Percentiles rank a stretch among this genome's conserved stretches.
Conservation (phyloP, 2,329 filamentous ascomycete genomes). For the Rutstroemia sp. region DNA sequence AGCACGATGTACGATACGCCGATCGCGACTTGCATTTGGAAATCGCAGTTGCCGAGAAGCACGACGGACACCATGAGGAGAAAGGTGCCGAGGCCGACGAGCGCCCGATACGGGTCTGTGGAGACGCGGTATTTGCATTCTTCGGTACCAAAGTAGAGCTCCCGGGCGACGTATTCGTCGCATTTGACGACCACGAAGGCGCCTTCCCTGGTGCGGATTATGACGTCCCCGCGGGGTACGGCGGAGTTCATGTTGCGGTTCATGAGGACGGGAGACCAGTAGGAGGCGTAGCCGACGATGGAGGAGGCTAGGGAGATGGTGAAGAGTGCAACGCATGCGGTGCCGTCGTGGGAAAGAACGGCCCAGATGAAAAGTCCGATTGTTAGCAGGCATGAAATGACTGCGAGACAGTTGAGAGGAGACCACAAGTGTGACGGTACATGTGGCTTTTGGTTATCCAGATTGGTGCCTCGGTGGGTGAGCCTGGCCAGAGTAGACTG, state of each 20-base stretch:
- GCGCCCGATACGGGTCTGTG: conserved; percentile 38
- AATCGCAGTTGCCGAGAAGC: conserved; percentile 54
- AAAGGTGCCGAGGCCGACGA: conserved; percentile 52
- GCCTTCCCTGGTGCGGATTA: conserved; percentile 53
- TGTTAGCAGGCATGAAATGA: conserved; percentile 44
- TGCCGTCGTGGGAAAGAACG: conserved; percentile 39
- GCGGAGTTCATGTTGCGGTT: conserved; percentile 40
- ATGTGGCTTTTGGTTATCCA: conserved; percentile 36
- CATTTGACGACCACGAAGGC: conserved; percentile 52
- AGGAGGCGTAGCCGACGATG: conserved; percentile 48
- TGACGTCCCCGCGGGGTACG: conserved; percentile 47
- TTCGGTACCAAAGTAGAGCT: conserved; percentile 54
- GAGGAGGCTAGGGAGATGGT: conserved; percentile 46
- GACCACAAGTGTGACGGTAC: conserved; percentile 43
- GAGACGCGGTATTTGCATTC: conserved; percentile 49
- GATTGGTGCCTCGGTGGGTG: conserved; percentile 13
- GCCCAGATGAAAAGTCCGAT: conserved; percentile 40
- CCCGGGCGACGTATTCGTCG: conserved; percentile 52
- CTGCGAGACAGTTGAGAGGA: conserved; percentile 45
- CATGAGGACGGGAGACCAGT: conserved; percentile 50
- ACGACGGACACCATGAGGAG: conserved; percentile 56
- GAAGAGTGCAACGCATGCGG: conserved; percentile 43
- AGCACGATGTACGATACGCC: conserved; percentile 50
- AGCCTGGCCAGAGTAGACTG: conserved; percentile 14
- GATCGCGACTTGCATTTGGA: conserved; percentile 51